Evolutionary conservation across 2,329 filamentous ascomycete species (phyloP).

Genomic region (Fusarium sp.): DNA sequence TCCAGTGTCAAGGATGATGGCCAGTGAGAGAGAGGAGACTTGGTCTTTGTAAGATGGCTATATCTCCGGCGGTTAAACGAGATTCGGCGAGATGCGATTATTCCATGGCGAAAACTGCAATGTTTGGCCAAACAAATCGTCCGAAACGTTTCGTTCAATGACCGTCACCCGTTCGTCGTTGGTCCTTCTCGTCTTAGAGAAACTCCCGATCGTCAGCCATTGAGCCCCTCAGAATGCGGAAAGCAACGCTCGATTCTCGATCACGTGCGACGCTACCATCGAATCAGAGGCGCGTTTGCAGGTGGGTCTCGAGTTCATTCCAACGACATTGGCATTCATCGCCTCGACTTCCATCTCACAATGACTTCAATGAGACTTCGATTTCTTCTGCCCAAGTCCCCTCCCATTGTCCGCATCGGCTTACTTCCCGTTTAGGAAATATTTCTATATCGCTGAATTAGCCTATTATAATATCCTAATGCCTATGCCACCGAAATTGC

Average conservation of each 20-base stretch:
- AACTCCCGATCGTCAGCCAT: constrained; percentile 45
- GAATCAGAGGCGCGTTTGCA: constrained; percentile 37
- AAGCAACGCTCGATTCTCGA: constrained; percentile 37
- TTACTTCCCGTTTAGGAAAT: background rate
- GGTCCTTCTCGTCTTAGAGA: constrained; percentile 35
- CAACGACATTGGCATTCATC: constrained; percentile 23
- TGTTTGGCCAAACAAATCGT: constrained; percentile 22
- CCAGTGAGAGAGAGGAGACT: constrained; percentile 31
- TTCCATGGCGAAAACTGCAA: constrained; percentile 27
- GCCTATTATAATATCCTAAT: background rate
- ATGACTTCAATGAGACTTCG: constrained; percentile 31
- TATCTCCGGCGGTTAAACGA: constrained; percentile 18
- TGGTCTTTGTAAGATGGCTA: constrained; percentile 20
- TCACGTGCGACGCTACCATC: constrained; percentile 42
- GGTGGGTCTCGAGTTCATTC: constrained; percentile 40
- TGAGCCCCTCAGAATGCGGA: constrained; percentile 45
- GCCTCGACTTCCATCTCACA: constrained; percentile 7
- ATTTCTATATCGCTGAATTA: background rate
- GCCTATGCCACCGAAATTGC: constrained; percentile 14
- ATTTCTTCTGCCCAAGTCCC: background rate
- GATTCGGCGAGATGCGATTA: constrained; percentile 22
- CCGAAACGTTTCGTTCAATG: constrained; percentile 26
- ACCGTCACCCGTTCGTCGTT: constrained; percentile 25
- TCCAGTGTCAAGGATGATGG: constrained; percentile 22
- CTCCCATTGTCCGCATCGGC: background rate